Evolutionary conservation across 2,329 filamentous ascomycete species (phyloP).

Genomic region (Ilyonectria mors-panacis): DNA sequence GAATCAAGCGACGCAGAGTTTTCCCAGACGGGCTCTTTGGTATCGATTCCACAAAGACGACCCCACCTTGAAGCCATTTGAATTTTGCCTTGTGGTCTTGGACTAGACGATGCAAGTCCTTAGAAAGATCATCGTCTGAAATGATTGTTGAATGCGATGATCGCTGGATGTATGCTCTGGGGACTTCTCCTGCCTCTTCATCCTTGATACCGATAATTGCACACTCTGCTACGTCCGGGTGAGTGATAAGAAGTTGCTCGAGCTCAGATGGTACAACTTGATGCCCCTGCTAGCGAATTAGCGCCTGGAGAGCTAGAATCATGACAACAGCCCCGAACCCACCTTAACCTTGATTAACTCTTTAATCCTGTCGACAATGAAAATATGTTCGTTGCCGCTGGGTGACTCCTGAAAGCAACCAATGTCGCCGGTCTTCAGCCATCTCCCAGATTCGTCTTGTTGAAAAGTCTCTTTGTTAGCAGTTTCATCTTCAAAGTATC

Average conservation of each 20-base stretch:
- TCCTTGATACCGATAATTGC: not conserved
- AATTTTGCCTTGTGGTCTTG: not conserved
- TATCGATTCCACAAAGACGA: not conserved
- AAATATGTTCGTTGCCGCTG: conserved; percentile 81
- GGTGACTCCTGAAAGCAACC: conserved; percentile 75
- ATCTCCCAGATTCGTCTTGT: conserved; percentile 74
- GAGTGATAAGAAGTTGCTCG: not conserved
- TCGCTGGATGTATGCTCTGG: not conserved
- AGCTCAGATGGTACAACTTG: not conserved
- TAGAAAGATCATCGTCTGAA: not conserved
- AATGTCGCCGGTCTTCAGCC: conserved; percentile 88
- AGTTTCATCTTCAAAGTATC: conserved; percentile 87
- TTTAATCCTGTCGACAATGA: conserved; percentile 81
- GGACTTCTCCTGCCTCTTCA: not conserved
- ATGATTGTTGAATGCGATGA: not conserved
- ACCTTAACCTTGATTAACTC: conserved; percentile 84
- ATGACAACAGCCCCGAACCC: conserved; percentile 15
- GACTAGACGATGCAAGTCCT: not conserved
- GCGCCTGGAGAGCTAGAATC: no score
- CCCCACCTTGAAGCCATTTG: not conserved
- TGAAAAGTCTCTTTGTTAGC: conserved; percentile 85
- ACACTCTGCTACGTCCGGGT: not conserved
- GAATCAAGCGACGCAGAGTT: not conserved
- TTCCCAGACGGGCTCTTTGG: conserved; percentile 3
- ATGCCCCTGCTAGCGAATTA: not conserved